phyloP scores from a whole-genome alignment of 2,329 filamentous ascomycete species.

The Monilinia vaccinii-corymbosi region DNA sequence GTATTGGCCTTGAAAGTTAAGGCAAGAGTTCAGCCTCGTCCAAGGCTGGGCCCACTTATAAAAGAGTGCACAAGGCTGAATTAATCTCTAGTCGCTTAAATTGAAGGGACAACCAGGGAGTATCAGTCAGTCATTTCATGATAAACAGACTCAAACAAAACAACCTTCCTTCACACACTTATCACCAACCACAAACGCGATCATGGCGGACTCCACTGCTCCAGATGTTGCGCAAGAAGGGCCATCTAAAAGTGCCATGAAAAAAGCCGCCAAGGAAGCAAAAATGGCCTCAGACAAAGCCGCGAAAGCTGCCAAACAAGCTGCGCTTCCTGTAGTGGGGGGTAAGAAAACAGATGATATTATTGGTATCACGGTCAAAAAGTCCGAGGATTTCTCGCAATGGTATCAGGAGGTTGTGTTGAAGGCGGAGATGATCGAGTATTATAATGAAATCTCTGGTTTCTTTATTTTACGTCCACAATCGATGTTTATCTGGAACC shows the following conservation, averaged over 20 bases:
- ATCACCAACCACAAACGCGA: constrained; percentile 6
- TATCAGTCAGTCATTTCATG: background rate
- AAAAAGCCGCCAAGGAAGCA: constrained; percentile 57
- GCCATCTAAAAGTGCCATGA: constrained; percentile 53
- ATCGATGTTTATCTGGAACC: constrained; percentile 58
- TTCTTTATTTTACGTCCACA: constrained; percentile 84
- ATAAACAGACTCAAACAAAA: background rate
- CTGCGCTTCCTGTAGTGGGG: constrained; percentile 42
- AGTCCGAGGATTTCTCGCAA: constrained; percentile 77
- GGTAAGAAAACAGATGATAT: constrained; percentile 57
- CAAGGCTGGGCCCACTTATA: background rate
- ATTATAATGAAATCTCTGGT: constrained; percentile 86
- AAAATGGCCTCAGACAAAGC: constrained; percentile 53
- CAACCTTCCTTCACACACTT: background rate
- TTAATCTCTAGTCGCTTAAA: constrained; percentile 5
- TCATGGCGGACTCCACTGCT: constrained; percentile 15
- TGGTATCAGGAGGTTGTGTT: constrained; percentile 98
- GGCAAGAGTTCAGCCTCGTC: constrained; percentile 5
- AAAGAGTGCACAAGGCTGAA: constrained; percentile 1
- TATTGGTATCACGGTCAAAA: constrained; percentile 81
- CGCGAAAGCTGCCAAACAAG: constrained; percentile 51
- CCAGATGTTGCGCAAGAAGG: constrained; percentile 19
- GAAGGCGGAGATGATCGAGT: constrained; percentile 96
- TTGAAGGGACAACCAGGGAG: background rate
- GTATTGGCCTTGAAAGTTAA: constrained; percentile 9